Evolutionary conservation across 495 filamentous ascomycete genomes (phyloP).

Genomic region (Cetradonia linearis): DNA sequence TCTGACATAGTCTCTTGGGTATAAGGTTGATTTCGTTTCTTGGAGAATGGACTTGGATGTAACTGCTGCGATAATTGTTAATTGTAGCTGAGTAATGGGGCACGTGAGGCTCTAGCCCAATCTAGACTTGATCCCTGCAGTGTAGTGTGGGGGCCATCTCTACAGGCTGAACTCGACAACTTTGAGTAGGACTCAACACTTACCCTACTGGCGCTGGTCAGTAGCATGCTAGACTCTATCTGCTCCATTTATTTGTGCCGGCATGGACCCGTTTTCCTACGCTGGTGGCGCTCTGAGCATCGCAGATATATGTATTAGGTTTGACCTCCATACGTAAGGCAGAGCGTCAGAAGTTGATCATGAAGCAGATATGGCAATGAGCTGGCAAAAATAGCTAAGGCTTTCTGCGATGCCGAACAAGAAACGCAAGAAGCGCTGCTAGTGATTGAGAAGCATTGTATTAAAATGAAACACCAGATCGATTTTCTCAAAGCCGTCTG

Average conservation of each 20-base stretch:
- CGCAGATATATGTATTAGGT: constrained; percentile 10
- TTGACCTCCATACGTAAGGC: not conserved
- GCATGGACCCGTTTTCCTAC: constrained; percentile 3
- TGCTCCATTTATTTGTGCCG: not conserved
- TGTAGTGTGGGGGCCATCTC: not conserved
- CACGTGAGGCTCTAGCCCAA: not conserved
- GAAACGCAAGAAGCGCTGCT: constrained; percentile 30
- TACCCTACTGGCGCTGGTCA: not conserved
- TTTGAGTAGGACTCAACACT: not conserved
- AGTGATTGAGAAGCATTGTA: constrained; percentile 32
- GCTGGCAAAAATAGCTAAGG: constrained; percentile 25
- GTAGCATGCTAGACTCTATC: not conserved
- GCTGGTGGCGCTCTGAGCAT: constrained; percentile 1
- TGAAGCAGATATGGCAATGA: constrained; percentile 27
- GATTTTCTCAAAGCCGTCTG: constrained; percentile 29
- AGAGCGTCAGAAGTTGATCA: not conserved
- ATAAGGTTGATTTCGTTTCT: not conserved
- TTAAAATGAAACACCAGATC: constrained; percentile 28
- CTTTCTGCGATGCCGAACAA: constrained; percentile 24
- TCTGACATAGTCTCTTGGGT: no score
- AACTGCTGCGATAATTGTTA: not conserved
- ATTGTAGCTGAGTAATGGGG: not conserved
- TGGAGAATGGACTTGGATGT: not conserved
- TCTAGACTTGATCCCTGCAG: constrained; percentile 1
- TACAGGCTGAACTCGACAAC: not conserved